Conservation (phyloP, 352 stramenopile species). For the Phytophthora sp. region DNA sequence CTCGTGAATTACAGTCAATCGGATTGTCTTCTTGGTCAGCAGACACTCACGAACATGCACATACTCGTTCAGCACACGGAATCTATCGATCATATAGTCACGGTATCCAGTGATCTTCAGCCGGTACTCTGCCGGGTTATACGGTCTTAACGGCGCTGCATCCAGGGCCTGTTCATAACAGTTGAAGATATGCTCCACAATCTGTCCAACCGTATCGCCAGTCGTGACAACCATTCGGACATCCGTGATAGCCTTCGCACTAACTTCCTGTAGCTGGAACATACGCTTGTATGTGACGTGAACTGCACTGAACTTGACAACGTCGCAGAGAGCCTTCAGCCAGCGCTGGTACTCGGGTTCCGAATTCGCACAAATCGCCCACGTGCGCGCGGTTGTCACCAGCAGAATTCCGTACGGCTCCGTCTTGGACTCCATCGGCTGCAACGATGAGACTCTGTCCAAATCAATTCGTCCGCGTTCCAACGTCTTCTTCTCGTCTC, state of each 20-base stretch:
- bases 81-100: slow-evolving; percentile 88
- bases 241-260: slow-evolving; percentile 80
- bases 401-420: slow-evolving; percentile 82
- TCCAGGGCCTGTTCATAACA: slow-evolving; percentile 86
- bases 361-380: slow-evolving; percentile 75
- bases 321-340: slow-evolving; percentile 79
- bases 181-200: slow-evolving; percentile 90
- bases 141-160: slow-evolving; percentile 73
- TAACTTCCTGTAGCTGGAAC: slow-evolving; percentile 88
- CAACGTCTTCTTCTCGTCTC: slow-evolving; percentile 77
- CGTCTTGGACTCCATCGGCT: slow-evolving; percentile 67
- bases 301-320: slow-evolving; percentile 83
- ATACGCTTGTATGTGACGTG: slow-evolving; percentile 85
- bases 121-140: slow-evolving; percentile 83
- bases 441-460: slow-evolving; percentile 79
- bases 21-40: slow-evolving; percentile 87
- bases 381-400: slow-evolving; percentile 80
- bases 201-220: slow-evolving; percentile 84
- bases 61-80: slow-evolving; percentile 87
- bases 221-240: slow-evolving; percentile 87
- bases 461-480: slow-evolving; percentile 81
- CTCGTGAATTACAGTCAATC: slow-evolving; percentile 85
- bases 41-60: slow-evolving; percentile 88
- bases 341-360: slow-evolving; percentile 82
- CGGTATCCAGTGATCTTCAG: slow-evolving; percentile 88